A percentile compares a stretch with the other conserved stretches of the same genome.
These are phyloP conservation scores for Fusarium coicis DNA, from an alignment of 2,329 filamentous ascomycete genomes.

Conservation along the genomic window DNA sequence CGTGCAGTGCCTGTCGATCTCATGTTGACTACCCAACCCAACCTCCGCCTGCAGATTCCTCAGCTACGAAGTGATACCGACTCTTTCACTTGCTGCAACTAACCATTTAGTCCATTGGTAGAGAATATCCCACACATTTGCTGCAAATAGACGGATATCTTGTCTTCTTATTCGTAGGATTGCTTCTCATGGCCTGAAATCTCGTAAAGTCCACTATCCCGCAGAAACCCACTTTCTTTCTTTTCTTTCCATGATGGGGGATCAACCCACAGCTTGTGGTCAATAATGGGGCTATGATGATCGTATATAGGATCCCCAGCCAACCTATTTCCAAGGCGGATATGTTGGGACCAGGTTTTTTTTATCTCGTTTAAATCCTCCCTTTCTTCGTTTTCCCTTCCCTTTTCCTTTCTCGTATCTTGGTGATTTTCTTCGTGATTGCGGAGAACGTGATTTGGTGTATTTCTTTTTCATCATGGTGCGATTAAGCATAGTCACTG, in stretches of 20 bases:
- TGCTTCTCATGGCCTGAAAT: neutral
- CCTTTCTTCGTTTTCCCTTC: neutral
- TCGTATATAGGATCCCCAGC: slow-evolving; percentile 28
- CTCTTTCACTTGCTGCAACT: neutral
- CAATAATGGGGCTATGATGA: slow-evolving; percentile 16
- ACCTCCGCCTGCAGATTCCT: neutral
- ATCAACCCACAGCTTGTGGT: slow-evolving; percentile 4
- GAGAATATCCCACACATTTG: neutral
- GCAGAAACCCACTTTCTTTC: slow-evolving; percentile 17
- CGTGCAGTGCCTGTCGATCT: slow-evolving; percentile 27
- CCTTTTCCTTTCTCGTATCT: slow-evolving; percentile 5
- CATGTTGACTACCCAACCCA: slow-evolving; percentile 2
- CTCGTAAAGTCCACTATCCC: slow-evolving; percentile 22
- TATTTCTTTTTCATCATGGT: slow-evolving; percentile 47
- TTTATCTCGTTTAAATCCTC: slow-evolving; percentile 5
- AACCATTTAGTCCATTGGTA: neutral
- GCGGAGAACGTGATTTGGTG: neutral
- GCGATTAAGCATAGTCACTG: slow-evolving; percentile 47
- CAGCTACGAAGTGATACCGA: neutral
- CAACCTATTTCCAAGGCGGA: neutral
- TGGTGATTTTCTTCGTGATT: slow-evolving; percentile 14
- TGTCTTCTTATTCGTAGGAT: neutral
- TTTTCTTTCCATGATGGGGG: slow-evolving; percentile 12
- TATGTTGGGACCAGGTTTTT: neutral
- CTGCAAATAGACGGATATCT: neutral